These are phyloP conservation scores for Thelonectria discophora DNA, from an alignment of 2,329 filamentous ascomycete species.

Conservation along the genomic window DNA sequence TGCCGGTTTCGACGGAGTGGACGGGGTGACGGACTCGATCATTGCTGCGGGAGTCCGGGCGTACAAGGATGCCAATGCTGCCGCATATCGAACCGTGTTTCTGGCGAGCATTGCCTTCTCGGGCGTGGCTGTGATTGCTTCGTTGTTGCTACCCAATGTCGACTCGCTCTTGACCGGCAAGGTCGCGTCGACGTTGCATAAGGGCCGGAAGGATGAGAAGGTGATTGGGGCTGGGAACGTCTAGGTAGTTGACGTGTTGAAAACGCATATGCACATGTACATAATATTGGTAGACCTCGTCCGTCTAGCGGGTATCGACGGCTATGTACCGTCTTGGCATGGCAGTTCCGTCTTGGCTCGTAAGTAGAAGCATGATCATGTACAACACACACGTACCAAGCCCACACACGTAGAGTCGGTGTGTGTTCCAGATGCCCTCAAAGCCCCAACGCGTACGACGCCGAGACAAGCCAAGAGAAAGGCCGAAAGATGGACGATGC, in stretches of 20 bases:
- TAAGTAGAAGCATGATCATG: not conserved
- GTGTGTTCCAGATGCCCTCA: not conserved
- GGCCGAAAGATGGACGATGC: not conserved
- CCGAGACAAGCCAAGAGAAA: not conserved
- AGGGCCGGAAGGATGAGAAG: conserved; percentile 37
- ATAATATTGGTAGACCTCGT: not conserved
- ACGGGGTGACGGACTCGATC: conserved; percentile 44
- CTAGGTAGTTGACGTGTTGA: conserved; percentile 6
- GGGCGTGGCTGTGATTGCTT: conserved; percentile 43
- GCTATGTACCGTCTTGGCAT: conserved; percentile 3
- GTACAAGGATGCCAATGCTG: conserved; percentile 46
- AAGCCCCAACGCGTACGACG: not conserved
- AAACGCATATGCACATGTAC: not conserved
- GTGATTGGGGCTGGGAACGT: conserved; percentile 20
- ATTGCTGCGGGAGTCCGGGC: conserved; percentile 42
- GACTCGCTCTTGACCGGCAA: conserved; percentile 46
- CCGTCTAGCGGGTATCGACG: not conserved
- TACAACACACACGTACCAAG: too few relatives aligned
- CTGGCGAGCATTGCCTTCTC: conserved; percentile 49
- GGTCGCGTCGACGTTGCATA: conserved; percentile 47
- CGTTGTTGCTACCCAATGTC: conserved; percentile 45
- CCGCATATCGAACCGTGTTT: conserved; percentile 48
- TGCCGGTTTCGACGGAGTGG: conserved; percentile 40
- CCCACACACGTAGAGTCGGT: not conserved
- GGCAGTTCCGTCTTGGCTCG: not conserved